Evolutionary conservation across 768 basidiomycete species (phyloP).

Genomic region (Boletus fagicola): DNA sequence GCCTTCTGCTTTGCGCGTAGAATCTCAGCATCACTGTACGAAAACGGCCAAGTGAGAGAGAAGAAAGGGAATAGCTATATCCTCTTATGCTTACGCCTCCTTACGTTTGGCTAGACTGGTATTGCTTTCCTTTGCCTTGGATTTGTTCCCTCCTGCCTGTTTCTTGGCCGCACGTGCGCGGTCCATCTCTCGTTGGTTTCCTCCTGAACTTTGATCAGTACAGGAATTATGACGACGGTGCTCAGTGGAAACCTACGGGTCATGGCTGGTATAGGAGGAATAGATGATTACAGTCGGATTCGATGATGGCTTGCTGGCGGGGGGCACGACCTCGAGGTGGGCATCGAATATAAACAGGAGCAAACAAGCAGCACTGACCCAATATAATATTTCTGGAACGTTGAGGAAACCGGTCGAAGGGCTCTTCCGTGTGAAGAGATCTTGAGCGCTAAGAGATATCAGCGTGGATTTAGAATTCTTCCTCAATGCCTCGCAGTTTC

Average conservation of each 20-base stretch:
- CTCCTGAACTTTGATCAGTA: slow-evolving; percentile 49
- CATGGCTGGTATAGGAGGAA: slow-evolving; percentile 34
- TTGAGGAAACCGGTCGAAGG: slow-evolving; percentile 5
- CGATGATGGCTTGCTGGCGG: slow-evolving; percentile 9
- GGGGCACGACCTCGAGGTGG: background rate
- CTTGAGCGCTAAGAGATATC: slow-evolving; percentile 13
- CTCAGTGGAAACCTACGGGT: slow-evolving; percentile 46
- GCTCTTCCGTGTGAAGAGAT: slow-evolving; percentile 12
- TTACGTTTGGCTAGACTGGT: slow-evolving; percentile 62
- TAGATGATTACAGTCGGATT: slow-evolving; percentile 5
- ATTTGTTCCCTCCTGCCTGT: slow-evolving; percentile 45
- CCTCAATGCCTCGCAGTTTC: background rate
- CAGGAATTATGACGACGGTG: background rate
- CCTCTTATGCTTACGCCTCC: slow-evolving; percentile 58
- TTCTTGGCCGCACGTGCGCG: slow-evolving; percentile 76
- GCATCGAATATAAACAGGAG: slow-evolving; percentile 17
- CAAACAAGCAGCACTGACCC: slow-evolving; percentile 21
- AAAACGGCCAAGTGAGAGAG: slow-evolving; percentile 26
- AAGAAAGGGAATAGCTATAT: slow-evolving; percentile 14
- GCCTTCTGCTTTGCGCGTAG: slow-evolving; percentile 81
- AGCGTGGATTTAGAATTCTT: slow-evolving; percentile 9
- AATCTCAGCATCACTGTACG: slow-evolving; percentile 67
- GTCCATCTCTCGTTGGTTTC: slow-evolving; percentile 79
- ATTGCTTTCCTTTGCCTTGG: slow-evolving; percentile 71
- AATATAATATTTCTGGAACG: background rate